phyloP scores from a whole-genome alignment of 78 protist genomes.

The Dictyostelium discoideum region DNA sequence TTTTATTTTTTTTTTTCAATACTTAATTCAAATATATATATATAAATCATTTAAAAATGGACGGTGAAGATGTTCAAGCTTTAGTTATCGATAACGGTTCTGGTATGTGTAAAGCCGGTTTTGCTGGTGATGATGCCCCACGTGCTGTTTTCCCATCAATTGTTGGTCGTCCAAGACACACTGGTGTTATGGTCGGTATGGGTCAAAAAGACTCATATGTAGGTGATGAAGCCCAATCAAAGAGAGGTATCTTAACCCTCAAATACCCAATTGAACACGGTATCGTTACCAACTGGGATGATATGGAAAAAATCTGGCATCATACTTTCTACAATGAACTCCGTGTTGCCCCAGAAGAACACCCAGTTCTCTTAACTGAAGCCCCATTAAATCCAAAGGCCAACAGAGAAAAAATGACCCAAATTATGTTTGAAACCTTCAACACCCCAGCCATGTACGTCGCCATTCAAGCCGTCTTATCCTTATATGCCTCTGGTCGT shows the following conservation, averaged over 20 bases:
- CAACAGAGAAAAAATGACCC: constrained; percentile 95
- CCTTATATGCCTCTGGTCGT: constrained; percentile 95
- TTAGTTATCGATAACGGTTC: constrained; percentile 95
- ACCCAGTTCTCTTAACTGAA: constrained; percentile 97
- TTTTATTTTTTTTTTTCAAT: background rate
- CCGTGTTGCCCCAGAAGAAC: constrained; percentile 97
- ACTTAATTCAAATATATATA: background rate
- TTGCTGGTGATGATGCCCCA: constrained; percentile 95
- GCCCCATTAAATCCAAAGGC: constrained; percentile 97
- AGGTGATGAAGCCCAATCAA: constrained; percentile 84
- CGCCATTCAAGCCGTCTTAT: constrained; percentile 92
- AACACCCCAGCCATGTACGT: constrained; percentile 88
- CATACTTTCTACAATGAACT: constrained; percentile 95
- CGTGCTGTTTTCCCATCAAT: constrained; percentile 92
- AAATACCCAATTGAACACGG: constrained; percentile 93
- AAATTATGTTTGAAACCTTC: constrained; percentile 91
- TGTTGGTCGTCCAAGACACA: constrained; percentile 93
- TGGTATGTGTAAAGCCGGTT: constrained; percentile 97
- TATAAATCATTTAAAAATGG: background rate
- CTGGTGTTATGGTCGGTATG: constrained; percentile 91
- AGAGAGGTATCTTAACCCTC: constrained; percentile 84
- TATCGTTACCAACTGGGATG: constrained; percentile 92
- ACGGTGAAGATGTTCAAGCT: constrained; percentile 43
- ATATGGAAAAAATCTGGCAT: constrained; percentile 89
- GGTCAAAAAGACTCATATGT: constrained; percentile 84